Conservation (phyloP, 2,329 filamentous ascomycete genomes). For the Ascosphaera pollenicola region DNA sequence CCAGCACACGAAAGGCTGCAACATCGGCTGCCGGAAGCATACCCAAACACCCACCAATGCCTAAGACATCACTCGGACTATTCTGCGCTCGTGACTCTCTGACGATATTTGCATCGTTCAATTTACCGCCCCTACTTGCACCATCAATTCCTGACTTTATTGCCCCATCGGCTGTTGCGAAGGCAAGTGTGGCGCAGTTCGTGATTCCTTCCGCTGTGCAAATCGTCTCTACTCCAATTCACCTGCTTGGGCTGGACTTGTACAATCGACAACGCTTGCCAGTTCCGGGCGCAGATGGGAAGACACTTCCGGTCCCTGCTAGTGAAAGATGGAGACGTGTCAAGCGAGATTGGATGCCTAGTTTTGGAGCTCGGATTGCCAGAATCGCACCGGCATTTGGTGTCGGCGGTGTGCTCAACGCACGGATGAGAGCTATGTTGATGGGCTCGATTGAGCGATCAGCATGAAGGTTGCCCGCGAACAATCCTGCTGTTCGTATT, state of each 20-base stretch:
- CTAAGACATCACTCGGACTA: constrained; percentile 48
- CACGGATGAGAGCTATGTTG: constrained; percentile 41
- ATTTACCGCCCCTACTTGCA: constrained; percentile 59
- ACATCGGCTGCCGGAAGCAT: too few species aligned
- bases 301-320: constrained; percentile 17
- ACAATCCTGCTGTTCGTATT: too few species aligned
- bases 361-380: constrained; percentile 52
- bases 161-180: constrained; percentile 21
- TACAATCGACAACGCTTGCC: constrained; percentile 43
- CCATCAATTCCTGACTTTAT: constrained; percentile 39
- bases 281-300: constrained; percentile 10
- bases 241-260: constrained; percentile 64
- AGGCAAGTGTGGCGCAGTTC: constrained; percentile 52
- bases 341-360: constrained; percentile 53
- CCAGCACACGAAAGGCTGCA: background rate
- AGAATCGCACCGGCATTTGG: constrained; percentile 80
- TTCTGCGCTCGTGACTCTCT: constrained; percentile 69
- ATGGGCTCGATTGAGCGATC: constrained; percentile 39
- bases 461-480: background rate
- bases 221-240: constrained; percentile 58
- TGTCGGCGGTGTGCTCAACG: constrained; percentile 69
- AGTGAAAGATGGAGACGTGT: constrained; percentile 44
- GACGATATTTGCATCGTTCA: constrained; percentile 84
- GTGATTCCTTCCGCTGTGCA: constrained; percentile 59
- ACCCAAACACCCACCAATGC: constrained; percentile 26